Conservation (phyloP, 1,284 basidiomycete species). For the Puccinia coronata region DNA sequence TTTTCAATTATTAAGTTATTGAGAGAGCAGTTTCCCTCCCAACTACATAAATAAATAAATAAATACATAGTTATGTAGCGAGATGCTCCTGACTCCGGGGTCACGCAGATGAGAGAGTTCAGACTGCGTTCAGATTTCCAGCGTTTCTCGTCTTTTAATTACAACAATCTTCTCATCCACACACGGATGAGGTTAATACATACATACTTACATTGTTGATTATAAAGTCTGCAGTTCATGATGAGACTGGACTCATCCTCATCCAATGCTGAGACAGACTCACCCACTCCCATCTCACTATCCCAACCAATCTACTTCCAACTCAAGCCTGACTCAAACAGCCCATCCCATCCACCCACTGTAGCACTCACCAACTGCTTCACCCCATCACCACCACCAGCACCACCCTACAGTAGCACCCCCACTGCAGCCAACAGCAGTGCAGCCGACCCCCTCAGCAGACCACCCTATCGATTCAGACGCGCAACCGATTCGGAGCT, state of each 20-base stretch:
- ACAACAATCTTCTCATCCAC: too few species aligned
- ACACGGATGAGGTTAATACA: too few species aligned
- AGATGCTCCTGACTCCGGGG: too few species aligned
- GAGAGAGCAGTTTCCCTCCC: too few species aligned
- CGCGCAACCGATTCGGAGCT: conserved; percentile 11
- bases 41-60: too few species aligned
- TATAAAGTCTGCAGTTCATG: background rate
- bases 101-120: too few species aligned
- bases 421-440: background rate
- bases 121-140: too few species aligned
- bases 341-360: background rate
- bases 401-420: background rate
- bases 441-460: background rate
- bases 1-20: too few species aligned
- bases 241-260: conserved; percentile 3
- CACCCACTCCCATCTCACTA: background rate
- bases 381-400: background rate
- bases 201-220: too few species aligned
- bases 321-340: background rate
- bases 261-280: background rate
- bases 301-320: background rate
- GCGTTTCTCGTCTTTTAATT: too few species aligned
- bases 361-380: background rate
- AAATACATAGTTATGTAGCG: too few species aligned
- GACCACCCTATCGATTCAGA: conserved; percentile 8